Evolutionary conservation across 2,329 filamentous ascomycete genomes (phyloP), one percentile per base, ranked within the genome.

Genomic region (Alternaria angustiovoidea): DNA sequence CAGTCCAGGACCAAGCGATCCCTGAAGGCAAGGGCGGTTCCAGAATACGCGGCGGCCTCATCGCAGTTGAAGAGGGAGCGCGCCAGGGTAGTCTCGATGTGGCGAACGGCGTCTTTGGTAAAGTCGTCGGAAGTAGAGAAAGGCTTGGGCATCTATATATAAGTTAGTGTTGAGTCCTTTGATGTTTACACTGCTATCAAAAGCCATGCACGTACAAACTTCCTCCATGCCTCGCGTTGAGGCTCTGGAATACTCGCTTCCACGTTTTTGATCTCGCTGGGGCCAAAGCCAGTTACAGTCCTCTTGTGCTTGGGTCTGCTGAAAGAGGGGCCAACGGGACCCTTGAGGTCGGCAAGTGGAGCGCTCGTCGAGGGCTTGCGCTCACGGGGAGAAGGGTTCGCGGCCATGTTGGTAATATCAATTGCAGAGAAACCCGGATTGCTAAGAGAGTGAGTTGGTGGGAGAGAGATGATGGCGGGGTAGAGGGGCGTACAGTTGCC

Each of bases 61-160:
- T 99, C 94, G 81, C 95, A 99, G 81, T 99, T 99, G 87, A 94
- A 98, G 79, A 99, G 88, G 75, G 94, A 97, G 62, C 95, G 92
- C 64, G 95, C 95, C 63, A 99, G 86, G 3, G 94, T 97, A 3
- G 95, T 98, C 82, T 99, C 95, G 74, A 99, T 92, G 83, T 99
- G 95, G 67, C 90, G 90, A 66, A 99, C 93, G 58, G 96, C 86
- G 76, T 97, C 94, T 77, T 84, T 88, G 84, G 87, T 84, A 75
- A 98, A 97, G 59, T 93, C 91, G 18, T 96, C 93, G 77, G 92
- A 89, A 70, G 86, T 88, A 63, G 84, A 86, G 81, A 97, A 97
- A 61, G 87, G 88, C 68, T 86, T 82, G 54, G 87, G 87, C 47
- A 86, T 86, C 86, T 89, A 68, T 16, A 30, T 32, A 36, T 16